Percentiles rank a stretch among this genome's conserved stretches.
phyloP scores from a whole-genome alignment of 192 early-diverging fungal genomes.

The Linnemannia exigua region DNA sequence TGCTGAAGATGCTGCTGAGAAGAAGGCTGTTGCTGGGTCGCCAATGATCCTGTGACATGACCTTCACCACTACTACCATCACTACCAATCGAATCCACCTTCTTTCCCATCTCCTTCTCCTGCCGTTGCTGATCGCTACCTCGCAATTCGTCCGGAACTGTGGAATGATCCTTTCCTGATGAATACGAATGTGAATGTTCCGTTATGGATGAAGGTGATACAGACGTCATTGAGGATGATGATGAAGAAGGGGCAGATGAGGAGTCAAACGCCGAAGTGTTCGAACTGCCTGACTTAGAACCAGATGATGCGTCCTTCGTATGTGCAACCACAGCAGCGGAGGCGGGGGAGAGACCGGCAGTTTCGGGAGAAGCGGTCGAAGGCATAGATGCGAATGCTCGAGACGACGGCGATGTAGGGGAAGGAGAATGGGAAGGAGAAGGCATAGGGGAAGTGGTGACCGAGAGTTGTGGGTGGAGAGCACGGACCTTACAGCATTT shows the following conservation, averaged over 20 bases:
- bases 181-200: background rate
- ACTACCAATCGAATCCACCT: background rate
- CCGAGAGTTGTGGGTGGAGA: background rate
- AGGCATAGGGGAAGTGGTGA: background rate
- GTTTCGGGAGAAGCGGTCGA: background rate
- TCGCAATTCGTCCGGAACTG: background rate
- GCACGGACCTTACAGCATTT: constrained; percentile 29
- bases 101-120: background rate
- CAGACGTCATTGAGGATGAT: background rate
- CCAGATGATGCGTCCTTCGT: background rate
- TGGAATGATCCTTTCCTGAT: background rate
- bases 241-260: background rate
- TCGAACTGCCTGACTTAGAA: background rate
- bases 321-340: background rate
- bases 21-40: background rate
- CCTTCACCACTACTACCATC: too few species aligned
- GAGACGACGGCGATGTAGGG: background rate
- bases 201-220: background rate
- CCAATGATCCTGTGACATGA: background rate
- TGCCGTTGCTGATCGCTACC: background rate
- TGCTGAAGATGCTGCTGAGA: background rate
- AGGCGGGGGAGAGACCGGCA: background rate
- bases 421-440: too few species aligned
- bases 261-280: background rate
- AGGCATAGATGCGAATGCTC: background rate